These are phyloP conservation scores for Eimeria maxima DNA, from an alignment of 169 alveolate genomes.

Conservation along the genomic window DNA sequence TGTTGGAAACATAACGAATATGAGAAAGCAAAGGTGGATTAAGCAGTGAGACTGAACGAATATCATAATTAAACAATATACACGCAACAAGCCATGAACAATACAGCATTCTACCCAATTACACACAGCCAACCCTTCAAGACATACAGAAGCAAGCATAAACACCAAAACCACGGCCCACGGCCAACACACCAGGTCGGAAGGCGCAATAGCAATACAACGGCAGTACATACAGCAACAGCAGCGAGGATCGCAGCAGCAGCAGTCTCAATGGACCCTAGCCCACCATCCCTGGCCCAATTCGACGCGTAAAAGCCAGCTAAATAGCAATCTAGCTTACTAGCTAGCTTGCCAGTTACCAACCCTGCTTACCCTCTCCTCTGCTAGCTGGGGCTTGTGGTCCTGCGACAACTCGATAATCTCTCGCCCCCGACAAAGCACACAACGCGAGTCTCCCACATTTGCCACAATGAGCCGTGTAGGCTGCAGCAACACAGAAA, in stretches of 20 bases:
- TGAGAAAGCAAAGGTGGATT: too few species aligned
- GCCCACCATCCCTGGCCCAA: not conserved
- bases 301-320: not conserved
- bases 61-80: not conserved
- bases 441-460: slow-evolving; percentile 99
- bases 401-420: slow-evolving; percentile 97
- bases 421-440: slow-evolving; percentile 95
- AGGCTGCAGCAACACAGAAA: slow-evolving; percentile 35
- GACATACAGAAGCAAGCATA: not conserved
- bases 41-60: not conserved
- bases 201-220: not conserved
- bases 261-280: not conserved
- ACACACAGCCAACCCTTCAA: not conserved
- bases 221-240: not conserved
- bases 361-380: slow-evolving; percentile 88
- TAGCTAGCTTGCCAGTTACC: not conserved
- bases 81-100: not conserved
- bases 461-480: slow-evolving; percentile 95
- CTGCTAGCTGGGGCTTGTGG: slow-evolving; percentile 98
- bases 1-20: not conserved
- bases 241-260: not conserved
- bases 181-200: not conserved
- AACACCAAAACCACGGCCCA: not conserved
- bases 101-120: not conserved
- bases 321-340: not conserved